Conservation (phyloP, 495 filamentous ascomycete species). For the Penicillium angulare region DNA sequence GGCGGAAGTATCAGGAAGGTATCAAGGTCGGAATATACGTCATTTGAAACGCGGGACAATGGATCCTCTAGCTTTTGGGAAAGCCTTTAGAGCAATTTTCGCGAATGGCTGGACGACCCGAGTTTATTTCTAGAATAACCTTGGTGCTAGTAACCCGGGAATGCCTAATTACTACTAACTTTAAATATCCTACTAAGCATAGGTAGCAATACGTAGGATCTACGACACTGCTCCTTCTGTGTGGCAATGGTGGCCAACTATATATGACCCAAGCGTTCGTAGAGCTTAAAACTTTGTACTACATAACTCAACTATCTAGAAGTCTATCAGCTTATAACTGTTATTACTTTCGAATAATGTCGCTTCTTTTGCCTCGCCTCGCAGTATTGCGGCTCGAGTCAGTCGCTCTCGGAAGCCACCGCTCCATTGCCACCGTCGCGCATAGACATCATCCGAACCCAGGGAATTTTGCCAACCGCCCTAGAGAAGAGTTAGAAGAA, state of each 20-base stretch:
- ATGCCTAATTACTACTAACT: no score
- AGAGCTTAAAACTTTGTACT: no score
- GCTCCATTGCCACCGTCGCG: neutral
- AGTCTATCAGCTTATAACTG: no score
- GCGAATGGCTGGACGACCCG: no score
- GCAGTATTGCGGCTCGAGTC: neutral
- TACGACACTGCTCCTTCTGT: no score
- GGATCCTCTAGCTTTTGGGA: neutral
- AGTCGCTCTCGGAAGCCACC: neutral
- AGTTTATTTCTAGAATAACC: no score
- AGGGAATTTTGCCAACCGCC: neutral
- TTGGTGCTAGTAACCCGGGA: no score
- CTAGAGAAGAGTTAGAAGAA: neutral
- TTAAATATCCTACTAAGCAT: no score
- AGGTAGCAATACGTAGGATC: no score
- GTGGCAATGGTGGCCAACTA: no score
- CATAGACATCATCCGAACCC: neutral
- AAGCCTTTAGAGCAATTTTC: neutral
- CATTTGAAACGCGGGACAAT: neutral
- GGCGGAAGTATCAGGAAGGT: conserved; percentile 1
- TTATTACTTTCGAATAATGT: neutral
- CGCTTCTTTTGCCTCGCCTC: neutral
- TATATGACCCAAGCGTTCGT: no score
- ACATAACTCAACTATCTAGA: no score
- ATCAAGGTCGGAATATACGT: neutral